phyloP scores from a whole-genome alignment of 441 rosid genomes.

The Melastoma candidum region DNA sequence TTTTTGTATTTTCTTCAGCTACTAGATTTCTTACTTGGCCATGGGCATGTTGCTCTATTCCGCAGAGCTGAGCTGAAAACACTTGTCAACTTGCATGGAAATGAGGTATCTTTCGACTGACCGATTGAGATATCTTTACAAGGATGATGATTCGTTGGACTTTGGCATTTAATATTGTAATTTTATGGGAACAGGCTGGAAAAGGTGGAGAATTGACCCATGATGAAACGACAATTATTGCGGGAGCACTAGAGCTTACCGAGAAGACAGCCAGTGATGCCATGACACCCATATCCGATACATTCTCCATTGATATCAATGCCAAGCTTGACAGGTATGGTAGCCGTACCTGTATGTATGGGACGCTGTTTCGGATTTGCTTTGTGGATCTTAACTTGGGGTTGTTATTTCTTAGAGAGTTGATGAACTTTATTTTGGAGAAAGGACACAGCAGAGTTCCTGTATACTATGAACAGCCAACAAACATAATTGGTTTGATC shows the following conservation, averaged over 20 bases:
- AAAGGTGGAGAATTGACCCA: slow-evolving; percentile 89
- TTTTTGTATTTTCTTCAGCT: slow-evolving; percentile 8
- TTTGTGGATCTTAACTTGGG: slow-evolving; percentile 2
- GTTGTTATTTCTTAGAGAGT: slow-evolving; percentile 36
- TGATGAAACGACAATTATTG: slow-evolving; percentile 85
- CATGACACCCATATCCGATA: slow-evolving; percentile 72
- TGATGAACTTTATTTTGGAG: slow-evolving; percentile 70
- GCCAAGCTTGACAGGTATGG: slow-evolving; percentile 57
- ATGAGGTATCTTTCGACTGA: slow-evolving; percentile 11
- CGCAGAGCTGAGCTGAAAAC: slow-evolving; percentile 26
- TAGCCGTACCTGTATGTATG: background rate
- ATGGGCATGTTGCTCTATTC: slow-evolving; percentile 28
- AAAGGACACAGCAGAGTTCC: slow-evolving; percentile 96
- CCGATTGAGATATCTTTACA: too few relatives aligned
- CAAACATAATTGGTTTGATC: slow-evolving; percentile 77
- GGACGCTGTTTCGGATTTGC: background rate
- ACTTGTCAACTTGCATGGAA: slow-evolving; percentile 21
- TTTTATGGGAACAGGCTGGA: slow-evolving; percentile 49
- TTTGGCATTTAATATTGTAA: background rate
- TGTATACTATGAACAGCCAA: slow-evolving; percentile 62
- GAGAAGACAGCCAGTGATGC: slow-evolving; percentile 80
- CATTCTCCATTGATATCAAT: slow-evolving; percentile 70
- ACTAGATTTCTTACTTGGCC: slow-evolving; percentile 19
- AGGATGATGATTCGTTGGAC: background rate
- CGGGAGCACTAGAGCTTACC: slow-evolving; percentile 86